Conservation (phyloP, 2,329 filamentous ascomycete species). For the Endoconidiophora laricicola region DNA sequence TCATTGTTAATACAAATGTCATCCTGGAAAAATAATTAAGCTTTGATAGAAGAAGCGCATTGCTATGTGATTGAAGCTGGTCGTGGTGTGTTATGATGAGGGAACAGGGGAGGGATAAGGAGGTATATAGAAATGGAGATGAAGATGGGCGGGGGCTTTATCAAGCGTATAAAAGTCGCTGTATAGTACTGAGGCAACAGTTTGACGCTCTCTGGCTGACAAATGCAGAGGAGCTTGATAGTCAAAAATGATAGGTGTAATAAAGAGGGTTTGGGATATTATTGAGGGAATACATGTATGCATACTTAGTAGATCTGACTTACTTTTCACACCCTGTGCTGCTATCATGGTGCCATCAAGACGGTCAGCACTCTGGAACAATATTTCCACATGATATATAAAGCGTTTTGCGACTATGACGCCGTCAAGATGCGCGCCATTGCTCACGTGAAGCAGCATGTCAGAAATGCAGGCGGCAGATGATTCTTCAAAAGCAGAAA, state of each 20-base stretch:
- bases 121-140: no score
- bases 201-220: no score
- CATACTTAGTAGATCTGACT: constrained; percentile 16
- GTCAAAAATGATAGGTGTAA: not conserved
- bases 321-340: constrained; percentile 41
- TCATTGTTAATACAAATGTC: constrained; percentile 4
- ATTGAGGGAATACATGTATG: not conserved
- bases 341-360: constrained; percentile 55
- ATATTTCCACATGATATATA: constrained; percentile 85
- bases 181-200: not conserved
- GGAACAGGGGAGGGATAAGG: not conserved
- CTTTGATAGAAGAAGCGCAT: not conserved
- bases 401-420: constrained; percentile 91
- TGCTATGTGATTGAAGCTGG: no score
- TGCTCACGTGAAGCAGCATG: constrained; percentile 96
- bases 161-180: not conserved
- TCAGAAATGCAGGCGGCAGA: constrained; percentile 97
- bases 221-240: no score
- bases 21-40: constrained; percentile 1
- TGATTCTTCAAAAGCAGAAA: constrained; percentile 93
- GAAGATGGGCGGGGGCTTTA: no score
- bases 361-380: constrained; percentile 77
- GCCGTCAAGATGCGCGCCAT: constrained; percentile 88
- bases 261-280: not conserved
- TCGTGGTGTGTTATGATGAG: not conserved